Conservation (phyloP, 176 grass and related monocot species). For the Bromus sterilis region DNA sequence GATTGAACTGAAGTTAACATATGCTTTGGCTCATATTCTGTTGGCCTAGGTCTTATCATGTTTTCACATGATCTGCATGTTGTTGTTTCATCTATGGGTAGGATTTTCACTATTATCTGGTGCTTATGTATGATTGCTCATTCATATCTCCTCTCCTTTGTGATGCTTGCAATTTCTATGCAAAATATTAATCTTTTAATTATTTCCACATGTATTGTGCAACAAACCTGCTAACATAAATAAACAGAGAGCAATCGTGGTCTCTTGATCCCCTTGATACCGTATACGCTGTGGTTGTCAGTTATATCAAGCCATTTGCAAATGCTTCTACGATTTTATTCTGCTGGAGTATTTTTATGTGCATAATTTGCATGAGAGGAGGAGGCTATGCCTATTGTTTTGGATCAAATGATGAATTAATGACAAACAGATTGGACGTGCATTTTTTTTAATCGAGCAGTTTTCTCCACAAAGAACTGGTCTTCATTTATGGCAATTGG, state of each 20-base stretch:
- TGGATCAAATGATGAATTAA: background rate
- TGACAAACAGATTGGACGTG: background rate
- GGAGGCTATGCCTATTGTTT: background rate
- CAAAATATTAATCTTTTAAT: constrained; percentile 7
- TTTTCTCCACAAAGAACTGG: constrained; percentile 8
- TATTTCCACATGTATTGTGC: background rate
- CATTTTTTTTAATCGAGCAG: background rate
- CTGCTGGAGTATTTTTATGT: background rate
- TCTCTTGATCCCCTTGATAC: background rate
- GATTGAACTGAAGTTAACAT: constrained; percentile 2
- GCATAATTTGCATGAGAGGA: constrained; percentile 10
- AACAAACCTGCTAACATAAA: background rate
- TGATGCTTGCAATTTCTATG: background rate
- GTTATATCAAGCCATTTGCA: background rate
- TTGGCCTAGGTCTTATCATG: constrained; percentile 2
- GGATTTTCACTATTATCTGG: background rate
- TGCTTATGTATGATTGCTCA: background rate
- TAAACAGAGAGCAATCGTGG: background rate
- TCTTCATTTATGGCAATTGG: background rate
- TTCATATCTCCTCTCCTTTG: background rate
- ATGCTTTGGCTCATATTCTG: background rate
- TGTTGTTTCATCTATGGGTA: background rate
- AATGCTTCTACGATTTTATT: background rate
- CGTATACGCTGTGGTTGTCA: background rate
- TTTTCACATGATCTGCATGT: background rate